phyloP scores from a whole-genome alignment of 371 early-diverging fungal species.

The Mycotypha africana region DNA sequence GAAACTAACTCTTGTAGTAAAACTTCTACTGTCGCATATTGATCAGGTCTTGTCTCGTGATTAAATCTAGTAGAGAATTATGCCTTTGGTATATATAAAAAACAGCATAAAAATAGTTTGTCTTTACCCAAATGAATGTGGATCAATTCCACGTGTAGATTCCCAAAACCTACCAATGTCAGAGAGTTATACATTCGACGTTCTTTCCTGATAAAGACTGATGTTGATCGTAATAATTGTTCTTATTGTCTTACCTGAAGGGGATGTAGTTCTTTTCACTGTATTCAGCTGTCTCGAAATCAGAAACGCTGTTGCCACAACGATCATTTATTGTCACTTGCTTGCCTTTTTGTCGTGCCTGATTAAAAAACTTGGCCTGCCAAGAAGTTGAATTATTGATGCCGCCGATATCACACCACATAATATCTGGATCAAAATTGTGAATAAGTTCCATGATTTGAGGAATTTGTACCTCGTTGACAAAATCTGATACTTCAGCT shows the following conservation, averaged over 20 bases:
- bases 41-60: conserved; percentile 17
- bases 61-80: conserved; percentile 13
- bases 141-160: conserved; percentile 18
- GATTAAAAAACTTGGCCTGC: conserved; percentile 24
- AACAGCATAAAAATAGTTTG: background rate
- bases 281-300: conserved; percentile 16
- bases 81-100: no score
- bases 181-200: background rate
- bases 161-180: conserved; percentile 15
- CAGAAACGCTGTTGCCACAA: conserved; percentile 13
- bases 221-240: no score
- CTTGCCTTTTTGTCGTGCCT: conserved; percentile 5
- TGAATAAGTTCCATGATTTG: conserved; percentile 25
- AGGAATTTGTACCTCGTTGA: conserved; percentile 31
- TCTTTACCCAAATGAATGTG: conserved; percentile 15
- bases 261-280: conserved; percentile 3
- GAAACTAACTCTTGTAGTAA: conserved; percentile 23
- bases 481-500: conserved; percentile 15
- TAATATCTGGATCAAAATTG: conserved; percentile 20
- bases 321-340: conserved; percentile 18
- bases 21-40: conserved; percentile 16
- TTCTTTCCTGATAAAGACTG: no score
- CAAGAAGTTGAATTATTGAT: conserved; percentile 31
- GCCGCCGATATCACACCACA: conserved; percentile 39
- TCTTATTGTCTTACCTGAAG: conserved; percentile 4